phyloP scores from a whole-genome alignment of 495 filamentous ascomycete genomes.

The Acidomyces sp. region DNA sequence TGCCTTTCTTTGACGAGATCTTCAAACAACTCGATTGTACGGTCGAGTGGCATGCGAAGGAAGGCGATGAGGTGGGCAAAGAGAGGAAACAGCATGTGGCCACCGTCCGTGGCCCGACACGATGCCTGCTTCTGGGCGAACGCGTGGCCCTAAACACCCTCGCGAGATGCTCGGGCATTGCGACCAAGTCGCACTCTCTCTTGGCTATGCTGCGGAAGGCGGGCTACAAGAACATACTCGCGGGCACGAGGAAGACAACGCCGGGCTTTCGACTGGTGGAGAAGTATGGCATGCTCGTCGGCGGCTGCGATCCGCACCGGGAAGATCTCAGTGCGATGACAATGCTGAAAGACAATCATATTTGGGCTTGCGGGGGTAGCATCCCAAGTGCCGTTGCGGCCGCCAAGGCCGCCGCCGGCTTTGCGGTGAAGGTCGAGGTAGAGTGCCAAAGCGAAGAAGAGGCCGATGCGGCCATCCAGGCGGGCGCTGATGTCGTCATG shows the following conservation, averaged over 20 bases:
- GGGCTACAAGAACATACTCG: constrained; percentile 74
- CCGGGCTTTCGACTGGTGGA: constrained; percentile 91
- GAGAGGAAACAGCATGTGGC: constrained; percentile 43
- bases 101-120: constrained; percentile 73
- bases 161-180: constrained; percentile 84
- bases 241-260: constrained; percentile 91
- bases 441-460: constrained; percentile 79
- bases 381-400: constrained; percentile 63
- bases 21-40: constrained; percentile 80
- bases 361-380: constrained; percentile 63
- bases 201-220: constrained; percentile 40
- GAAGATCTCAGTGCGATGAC: constrained; percentile 89
- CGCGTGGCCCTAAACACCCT: constrained; percentile 86
- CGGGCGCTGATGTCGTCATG: constrained; percentile 93
- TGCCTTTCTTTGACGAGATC: constrained; percentile 92
- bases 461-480: constrained; percentile 77
- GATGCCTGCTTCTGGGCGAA: constrained; percentile 80
- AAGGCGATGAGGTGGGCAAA: constrained; percentile 43
- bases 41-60: constrained; percentile 74
- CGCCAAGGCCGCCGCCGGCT: constrained; percentile 74
- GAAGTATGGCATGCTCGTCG: constrained; percentile 94
- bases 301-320: constrained; percentile 79
- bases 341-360: constrained; percentile 98
- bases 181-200: constrained; percentile 47
- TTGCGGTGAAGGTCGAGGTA: constrained; percentile 87